phyloP scores from a whole-genome alignment of 2,329 filamentous ascomycete species.

The Phoma sp. region DNA sequence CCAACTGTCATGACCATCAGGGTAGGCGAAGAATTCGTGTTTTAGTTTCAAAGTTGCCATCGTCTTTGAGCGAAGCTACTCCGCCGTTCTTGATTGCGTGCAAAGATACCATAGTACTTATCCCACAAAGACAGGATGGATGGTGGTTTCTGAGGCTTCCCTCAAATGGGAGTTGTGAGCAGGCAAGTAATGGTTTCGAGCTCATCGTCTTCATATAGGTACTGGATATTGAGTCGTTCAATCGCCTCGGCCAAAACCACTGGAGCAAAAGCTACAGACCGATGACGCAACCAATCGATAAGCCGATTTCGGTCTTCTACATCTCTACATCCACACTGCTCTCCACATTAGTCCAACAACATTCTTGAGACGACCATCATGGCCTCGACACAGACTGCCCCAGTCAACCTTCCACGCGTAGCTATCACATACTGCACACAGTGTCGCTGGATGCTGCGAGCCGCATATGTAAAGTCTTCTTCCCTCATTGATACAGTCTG shows the following conservation, averaged over 20 bases:
- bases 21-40: background rate
- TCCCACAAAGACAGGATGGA: background rate
- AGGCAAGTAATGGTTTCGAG: background rate
- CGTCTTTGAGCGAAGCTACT: background rate
- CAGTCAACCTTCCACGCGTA: constrained; percentile 68
- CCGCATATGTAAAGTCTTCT: constrained; percentile 73
- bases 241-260: too few species aligned
- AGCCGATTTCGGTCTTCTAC: constrained; percentile 5
- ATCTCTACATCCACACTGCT: background rate
- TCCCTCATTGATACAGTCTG: background rate
- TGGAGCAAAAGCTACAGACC: background rate
- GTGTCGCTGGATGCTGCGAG: constrained; percentile 89
- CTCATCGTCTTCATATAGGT: too few species aligned
- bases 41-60: background rate
- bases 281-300: constrained; percentile 16
- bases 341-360: background rate
- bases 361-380: constrained; percentile 20
- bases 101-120: background rate
- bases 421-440: constrained; percentile 94
- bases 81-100: background rate
- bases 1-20: constrained; percentile 9
- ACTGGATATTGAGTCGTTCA: too few species aligned
- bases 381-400: constrained; percentile 32
- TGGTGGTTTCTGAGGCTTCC: background rate
- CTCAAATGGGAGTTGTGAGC: background rate